These are phyloP conservation scores for Takashimella koratensis DNA, from an alignment of 1,284 basidiomycete genomes.

Conservation along the genomic window DNA sequence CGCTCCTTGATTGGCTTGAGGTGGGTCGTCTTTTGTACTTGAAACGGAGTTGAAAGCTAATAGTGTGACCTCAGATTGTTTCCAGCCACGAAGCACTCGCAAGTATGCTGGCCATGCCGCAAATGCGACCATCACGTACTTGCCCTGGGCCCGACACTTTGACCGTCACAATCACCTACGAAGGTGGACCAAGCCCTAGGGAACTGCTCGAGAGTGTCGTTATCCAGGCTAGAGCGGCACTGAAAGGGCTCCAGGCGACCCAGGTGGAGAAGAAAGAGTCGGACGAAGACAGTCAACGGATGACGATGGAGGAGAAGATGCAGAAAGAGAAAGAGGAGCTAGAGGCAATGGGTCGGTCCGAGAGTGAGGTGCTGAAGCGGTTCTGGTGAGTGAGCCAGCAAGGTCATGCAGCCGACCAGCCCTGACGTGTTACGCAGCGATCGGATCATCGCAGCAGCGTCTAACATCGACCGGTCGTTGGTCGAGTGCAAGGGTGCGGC, in stretches of 20 bases:
- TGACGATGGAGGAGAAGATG: slow-evolving; percentile 9
- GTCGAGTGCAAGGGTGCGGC: slow-evolving; percentile 77
- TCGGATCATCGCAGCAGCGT: slow-evolving; percentile 71
- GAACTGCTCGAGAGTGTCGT: slow-evolving; percentile 83
- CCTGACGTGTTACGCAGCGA: slow-evolving; percentile 55
- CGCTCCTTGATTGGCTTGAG: slow-evolving; percentile 85
- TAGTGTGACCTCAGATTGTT: slow-evolving; percentile 68
- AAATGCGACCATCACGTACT: slow-evolving; percentile 60
- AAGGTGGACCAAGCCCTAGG: slow-evolving; percentile 79
- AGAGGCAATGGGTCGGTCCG: slow-evolving; percentile 49
- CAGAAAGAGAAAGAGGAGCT: slow-evolving; percentile 9
- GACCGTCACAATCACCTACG: slow-evolving; percentile 61
- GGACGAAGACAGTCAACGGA: slow-evolving; percentile 14
- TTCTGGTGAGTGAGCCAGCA: slow-evolving; percentile 45
- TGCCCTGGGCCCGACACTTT: slow-evolving; percentile 9
- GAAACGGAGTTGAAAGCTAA: not conserved
- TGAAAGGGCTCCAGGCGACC: slow-evolving; percentile 70
- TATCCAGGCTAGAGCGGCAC: slow-evolving; percentile 80
- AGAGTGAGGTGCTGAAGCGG: slow-evolving; percentile 37
- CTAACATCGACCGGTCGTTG: slow-evolving; percentile 76
- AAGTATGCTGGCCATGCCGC: slow-evolving; percentile 93
- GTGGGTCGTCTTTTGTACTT: slow-evolving; percentile 49
- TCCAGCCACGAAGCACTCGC: slow-evolving; percentile 84
- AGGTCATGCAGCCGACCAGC: not conserved
- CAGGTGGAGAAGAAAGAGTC: slow-evolving; percentile 49